Base-by-base conservation (phyloP, 1,284 basidiomycete genomes). In the Malassezia obtusa region DNA sequence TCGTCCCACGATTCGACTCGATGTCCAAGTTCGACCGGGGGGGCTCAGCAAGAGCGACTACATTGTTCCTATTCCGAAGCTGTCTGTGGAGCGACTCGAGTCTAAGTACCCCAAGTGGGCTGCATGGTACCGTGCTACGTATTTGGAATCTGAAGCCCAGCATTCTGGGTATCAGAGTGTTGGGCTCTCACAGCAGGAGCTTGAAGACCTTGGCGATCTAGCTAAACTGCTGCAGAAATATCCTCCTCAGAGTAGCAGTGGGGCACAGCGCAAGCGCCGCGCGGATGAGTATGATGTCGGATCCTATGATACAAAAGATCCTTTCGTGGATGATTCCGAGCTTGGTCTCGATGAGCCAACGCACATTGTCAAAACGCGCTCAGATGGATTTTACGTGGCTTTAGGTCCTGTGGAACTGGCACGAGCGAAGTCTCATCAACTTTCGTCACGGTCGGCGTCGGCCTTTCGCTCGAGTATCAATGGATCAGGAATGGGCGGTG, bases 301-400 rank as follows among this genome's bases (percentile, higher is more conserved):
- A 43, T 75, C 75, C 19, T 98, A 98, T 78, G 91, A 98, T 76
- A 79, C 84, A 17, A 79, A 80, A 1, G 92, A 98, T 76, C 86
- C 88, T 0, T 96, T 96, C 77, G 95, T 98, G 68, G 92, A 98
- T 78, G 92, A 98, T 76, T 89, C 89, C 0, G 91, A 98, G 72
- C 80, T 94, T 50, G 83, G 82, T 19, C 78, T 91, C 37, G 90
- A 95, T 76, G 84, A 91, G 68, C 84, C 89, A 1, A 89, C 86
- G 2, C 87, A 83, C 76, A 87, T 89, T 67, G 87, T 86, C n/a
- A 84, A 89, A 75, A 91, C 90, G 2, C 89, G 87, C 75, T 86
- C 91, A 65, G 84, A 88, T 64, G 91, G 91, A 0, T 95, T 91
- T 77, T 94, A 91, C 67, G 89, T 95, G 19, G 66, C 67, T 1